Percentiles rank a stretch among this genome's conserved stretches.
phyloP scores from a whole-genome alignment of 441 rosid species.

The Bruguiera hainesii region DNA sequence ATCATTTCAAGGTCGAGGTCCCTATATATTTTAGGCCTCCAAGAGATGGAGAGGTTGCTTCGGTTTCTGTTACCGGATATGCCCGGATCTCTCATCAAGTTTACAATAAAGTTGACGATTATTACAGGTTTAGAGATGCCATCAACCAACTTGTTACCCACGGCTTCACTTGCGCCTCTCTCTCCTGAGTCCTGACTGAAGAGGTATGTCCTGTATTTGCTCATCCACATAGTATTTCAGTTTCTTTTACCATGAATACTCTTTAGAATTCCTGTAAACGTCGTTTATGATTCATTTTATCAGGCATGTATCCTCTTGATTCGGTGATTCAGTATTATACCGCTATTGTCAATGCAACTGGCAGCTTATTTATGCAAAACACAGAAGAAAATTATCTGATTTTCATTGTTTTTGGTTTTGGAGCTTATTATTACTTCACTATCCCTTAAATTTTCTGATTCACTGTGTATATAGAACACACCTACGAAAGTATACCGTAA shows the following conservation, averaged over 20 bases:
- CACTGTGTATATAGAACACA: too few relatives aligned
- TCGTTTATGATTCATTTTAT: too few relatives aligned
- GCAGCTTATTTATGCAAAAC: too few relatives aligned
- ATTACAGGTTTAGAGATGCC: slow-evolving; percentile 64
- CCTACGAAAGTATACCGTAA: too few relatives aligned
- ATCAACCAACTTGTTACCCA: slow-evolving; percentile 46
- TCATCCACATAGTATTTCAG: neutral
- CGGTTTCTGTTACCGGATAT: slow-evolving; percentile 63
- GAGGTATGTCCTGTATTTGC: slow-evolving; percentile 36
- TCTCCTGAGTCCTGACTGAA: slow-evolving; percentile 27
- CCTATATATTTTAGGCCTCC: slow-evolving; percentile 62
- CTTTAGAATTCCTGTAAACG: neutral
- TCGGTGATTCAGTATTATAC: too few relatives aligned
- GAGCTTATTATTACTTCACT: too few relatives aligned
- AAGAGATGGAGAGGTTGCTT: slow-evolving; percentile 45
- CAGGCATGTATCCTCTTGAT: too few relatives aligned
- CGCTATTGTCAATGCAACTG: too few relatives aligned
- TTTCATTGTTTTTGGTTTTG: too few relatives aligned
- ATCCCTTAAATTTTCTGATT: too few relatives aligned
- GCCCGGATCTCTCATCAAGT: slow-evolving; percentile 83
- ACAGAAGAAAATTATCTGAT: too few relatives aligned
- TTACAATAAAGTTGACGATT: slow-evolving; percentile 74
- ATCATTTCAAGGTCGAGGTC: slow-evolving; percentile 57
- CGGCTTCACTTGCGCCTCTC: slow-evolving; percentile 53
- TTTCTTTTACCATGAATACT: neutral